Percentiles rank a stretch among this genome's conserved stretches.
Conservation (phyloP, 192 early-diverging fungal species). For the Gorgonomyces haynaldii region DNA sequence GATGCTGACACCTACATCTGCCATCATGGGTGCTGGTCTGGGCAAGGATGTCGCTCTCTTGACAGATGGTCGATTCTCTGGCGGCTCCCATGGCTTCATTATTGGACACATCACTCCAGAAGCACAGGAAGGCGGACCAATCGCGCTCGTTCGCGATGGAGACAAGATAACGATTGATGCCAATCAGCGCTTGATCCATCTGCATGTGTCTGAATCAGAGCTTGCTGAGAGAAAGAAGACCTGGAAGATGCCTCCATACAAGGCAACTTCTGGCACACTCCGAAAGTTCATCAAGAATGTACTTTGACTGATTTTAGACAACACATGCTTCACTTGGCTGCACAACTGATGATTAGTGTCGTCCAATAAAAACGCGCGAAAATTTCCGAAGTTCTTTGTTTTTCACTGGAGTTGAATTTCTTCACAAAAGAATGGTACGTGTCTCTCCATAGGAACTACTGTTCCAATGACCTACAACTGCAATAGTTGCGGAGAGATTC, state of each 20-base stretch:
- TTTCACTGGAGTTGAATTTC: no score
- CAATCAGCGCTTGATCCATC: constrained; percentile 57
- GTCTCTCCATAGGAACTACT: no score
- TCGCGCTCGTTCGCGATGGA: constrained; percentile 81
- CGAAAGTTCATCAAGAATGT: constrained; percentile 78
- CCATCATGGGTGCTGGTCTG: constrained; percentile 98
- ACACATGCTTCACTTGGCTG: constrained; percentile 33
- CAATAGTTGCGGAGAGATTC: no score
- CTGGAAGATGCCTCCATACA: constrained; percentile 80
- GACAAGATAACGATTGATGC: constrained; percentile 89
- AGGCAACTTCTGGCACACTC: constrained; percentile 78
- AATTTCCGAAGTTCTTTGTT: no score
- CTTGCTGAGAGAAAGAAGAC: constrained; percentile 49
- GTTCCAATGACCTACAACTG: no score
- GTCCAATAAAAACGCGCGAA: no score
- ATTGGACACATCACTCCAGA: constrained; percentile 99
- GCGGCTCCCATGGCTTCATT: constrained; percentile 96
- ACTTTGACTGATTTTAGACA: constrained; percentile 14
- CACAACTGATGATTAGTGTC: constrained; percentile 29
- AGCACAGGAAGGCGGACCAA: constrained; percentile 92
- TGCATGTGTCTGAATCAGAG: constrained; percentile 68
- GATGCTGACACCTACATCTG: constrained; percentile 95
- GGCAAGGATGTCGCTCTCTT: constrained; percentile 94
- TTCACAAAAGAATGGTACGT: no score
- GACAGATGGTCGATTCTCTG: constrained; percentile 98